These are phyloP conservation scores for Dovyalis caffra DNA, from an alignment of 345 rosid genomes.

Conservation along the genomic window DNA sequence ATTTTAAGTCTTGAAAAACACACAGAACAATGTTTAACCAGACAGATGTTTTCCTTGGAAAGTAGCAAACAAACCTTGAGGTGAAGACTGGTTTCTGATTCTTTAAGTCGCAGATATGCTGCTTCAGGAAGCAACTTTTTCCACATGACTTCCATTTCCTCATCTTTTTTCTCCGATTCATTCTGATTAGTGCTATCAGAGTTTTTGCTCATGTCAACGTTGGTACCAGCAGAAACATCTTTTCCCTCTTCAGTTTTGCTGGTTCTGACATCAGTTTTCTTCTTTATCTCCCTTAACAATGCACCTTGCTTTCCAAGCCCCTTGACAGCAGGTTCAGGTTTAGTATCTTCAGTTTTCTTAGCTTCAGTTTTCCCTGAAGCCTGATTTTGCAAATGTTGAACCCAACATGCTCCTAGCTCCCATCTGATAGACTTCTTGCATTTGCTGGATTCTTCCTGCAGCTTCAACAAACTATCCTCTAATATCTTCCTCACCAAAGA, in stretches of 20 bases:
- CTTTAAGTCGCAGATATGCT: conserved; percentile 34
- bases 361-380: conserved; percentile 67
- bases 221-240: conserved; percentile 42
- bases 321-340: conserved; percentile 80
- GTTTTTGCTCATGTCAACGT: conserved; percentile 46
- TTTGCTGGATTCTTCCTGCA: conserved; percentile 26
- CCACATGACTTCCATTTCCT: conserved; percentile 65
- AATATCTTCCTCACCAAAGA: conserved; percentile 64
- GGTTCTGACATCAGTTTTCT: conserved; percentile 63
- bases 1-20: neutral
- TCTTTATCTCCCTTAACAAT: conserved; percentile 83
- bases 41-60: neutral
- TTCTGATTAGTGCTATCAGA: conserved; percentile 47
- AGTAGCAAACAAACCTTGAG: conserved; percentile 32
- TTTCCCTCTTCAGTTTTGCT: conserved; percentile 61
- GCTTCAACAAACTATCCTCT: conserved; percentile 42
- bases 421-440: conserved; percentile 26
- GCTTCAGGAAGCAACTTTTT: conserved; percentile 27
- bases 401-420: conserved; percentile 41
- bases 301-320: conserved; percentile 99
- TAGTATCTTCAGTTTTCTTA: conserved; percentile 66
- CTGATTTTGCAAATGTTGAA: conserved; percentile 37
- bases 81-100: conserved; percentile 39
- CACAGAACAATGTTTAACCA: conserved; percentile 14
- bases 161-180: conserved; percentile 56